These are phyloP conservation scores for Starmerella stellata DNA, from an alignment of 805 yeast species.

Conservation along the genomic window DNA sequence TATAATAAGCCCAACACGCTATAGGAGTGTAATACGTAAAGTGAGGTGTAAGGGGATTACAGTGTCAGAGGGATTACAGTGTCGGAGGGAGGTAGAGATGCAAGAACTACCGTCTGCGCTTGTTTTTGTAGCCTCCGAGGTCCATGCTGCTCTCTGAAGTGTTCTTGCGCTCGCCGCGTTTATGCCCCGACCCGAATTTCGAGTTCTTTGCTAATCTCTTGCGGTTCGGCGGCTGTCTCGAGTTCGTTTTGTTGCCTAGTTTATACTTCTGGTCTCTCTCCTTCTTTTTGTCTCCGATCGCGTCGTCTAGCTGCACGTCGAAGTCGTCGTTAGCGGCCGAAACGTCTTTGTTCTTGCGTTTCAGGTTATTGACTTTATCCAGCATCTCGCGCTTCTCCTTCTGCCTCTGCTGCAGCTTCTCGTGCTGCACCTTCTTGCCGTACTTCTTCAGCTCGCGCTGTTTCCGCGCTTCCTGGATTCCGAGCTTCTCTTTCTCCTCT, in stretches of 20 bases:
- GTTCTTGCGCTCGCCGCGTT: constrained; percentile 54
- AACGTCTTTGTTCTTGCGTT: constrained; percentile 66
- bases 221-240: constrained; percentile 33
- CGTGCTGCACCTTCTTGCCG: constrained; percentile 92
- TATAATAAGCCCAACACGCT: too few relatives aligned
- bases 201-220: constrained; percentile 55
- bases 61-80: too few relatives aligned
- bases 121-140: constrained; percentile 40
- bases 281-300: constrained; percentile 42
- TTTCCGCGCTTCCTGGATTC: constrained; percentile 79
- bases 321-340: constrained; percentile 57
- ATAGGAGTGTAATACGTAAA: too few relatives aligned
- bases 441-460: constrained; percentile 91
- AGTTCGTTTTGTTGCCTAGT: constrained; percentile 29
- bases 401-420: constrained; percentile 81
- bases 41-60: too few relatives aligned
- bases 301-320: constrained; percentile 84
- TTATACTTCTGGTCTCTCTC: constrained; percentile 22
- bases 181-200: constrained; percentile 59
- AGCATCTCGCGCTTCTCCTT: constrained; percentile 79
- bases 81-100: too few relatives aligned
- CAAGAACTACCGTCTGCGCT: constrained; percentile 25
- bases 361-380: constrained; percentile 77
- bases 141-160: constrained; percentile 57
- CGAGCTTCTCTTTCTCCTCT: constrained; percentile 58